A percentile compares a stretch with the other conserved stretches of the same genome.
These are phyloP conservation scores for Leccinum subtestaceum DNA, from an alignment of 768 basidiomycete species.

Conservation along the genomic window DNA sequence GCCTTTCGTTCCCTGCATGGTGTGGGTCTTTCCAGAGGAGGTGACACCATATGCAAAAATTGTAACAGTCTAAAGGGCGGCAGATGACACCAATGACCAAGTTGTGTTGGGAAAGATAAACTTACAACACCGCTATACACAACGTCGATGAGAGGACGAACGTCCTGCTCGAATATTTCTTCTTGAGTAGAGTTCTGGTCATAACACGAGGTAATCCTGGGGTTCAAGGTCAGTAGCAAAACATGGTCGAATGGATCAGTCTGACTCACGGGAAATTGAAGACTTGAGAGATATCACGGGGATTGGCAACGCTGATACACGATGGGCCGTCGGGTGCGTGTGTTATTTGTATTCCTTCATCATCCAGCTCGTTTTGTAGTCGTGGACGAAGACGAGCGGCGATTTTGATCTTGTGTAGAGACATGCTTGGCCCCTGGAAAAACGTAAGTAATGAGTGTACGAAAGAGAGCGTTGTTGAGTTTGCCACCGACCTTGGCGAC, in stretches of 20 bases:
- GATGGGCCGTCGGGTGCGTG: slow-evolving; percentile 42
- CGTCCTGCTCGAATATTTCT: slow-evolving; percentile 74
- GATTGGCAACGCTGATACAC: slow-evolving; percentile 66
- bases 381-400: slow-evolving; percentile 68
- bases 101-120: neutral
- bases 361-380: slow-evolving; percentile 59
- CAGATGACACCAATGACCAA: neutral
- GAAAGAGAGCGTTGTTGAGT: slow-evolving; percentile 7
- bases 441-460: neutral
- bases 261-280: slow-evolving; percentile 71
- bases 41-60: slow-evolving; percentile 92
- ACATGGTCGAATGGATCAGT: neutral
- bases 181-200: slow-evolving; percentile 68
- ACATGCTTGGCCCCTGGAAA: slow-evolving; percentile 10
- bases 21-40: slow-evolving; percentile 88
- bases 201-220: slow-evolving; percentile 74
- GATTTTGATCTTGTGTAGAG: slow-evolving; percentile 59
- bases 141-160: slow-evolving; percentile 73
- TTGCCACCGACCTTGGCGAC: slow-evolving; percentile 24
- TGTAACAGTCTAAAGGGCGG: slow-evolving; percentile 61
- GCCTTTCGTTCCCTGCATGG: slow-evolving; percentile 77
- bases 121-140: slow-evolving; percentile 75
- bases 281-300: slow-evolving; percentile 62
- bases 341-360: slow-evolving; percentile 55
- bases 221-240: neutral